phyloP scores from a whole-genome alignment of 441 rosid genomes.

The Biscutella laevigata region DNA sequence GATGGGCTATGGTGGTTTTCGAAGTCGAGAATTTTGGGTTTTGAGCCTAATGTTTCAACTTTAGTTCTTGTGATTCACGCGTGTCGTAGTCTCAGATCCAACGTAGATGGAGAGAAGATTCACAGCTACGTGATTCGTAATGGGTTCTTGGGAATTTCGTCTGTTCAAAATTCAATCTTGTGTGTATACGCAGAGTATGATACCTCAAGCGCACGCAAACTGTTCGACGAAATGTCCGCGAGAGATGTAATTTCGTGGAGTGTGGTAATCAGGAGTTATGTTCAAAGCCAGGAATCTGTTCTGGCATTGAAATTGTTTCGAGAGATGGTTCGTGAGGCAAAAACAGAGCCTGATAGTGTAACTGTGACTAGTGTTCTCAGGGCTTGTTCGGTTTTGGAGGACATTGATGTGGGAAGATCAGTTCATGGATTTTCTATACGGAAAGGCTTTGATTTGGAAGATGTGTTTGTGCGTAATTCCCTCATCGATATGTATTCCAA shows the following conservation, averaged over 20 bases:
- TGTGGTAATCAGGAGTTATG: constrained; percentile 40
- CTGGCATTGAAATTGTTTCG: constrained; percentile 30
- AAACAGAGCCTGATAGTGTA: constrained; percentile 34
- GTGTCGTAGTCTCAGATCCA: constrained; percentile 22
- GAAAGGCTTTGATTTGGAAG: constrained; percentile 32
- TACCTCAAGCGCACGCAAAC: constrained; percentile 21
- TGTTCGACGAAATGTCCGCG: constrained; percentile 51
- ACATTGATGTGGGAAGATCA: constrained; percentile 32
- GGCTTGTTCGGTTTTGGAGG: constrained; percentile 33
- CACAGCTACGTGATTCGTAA: constrained; percentile 43
- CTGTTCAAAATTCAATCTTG: constrained; percentile 53
- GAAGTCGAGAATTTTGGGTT: constrained; percentile 39
- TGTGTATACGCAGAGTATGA: constrained; percentile 29
- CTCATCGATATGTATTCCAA: constrained; percentile 51
- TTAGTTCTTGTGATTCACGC: constrained; percentile 49
- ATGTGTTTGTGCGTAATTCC: constrained; percentile 39
- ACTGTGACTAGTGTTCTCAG: constrained; percentile 42
- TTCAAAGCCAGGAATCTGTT: constrained; percentile 28
- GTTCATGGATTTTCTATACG: constrained; percentile 39
- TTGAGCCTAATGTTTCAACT: constrained; percentile 51
- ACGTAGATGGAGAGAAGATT: constrained; percentile 26
- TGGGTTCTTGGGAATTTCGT: constrained; percentile 33
- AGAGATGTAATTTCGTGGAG: constrained; percentile 57
- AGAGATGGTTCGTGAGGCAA: constrained; percentile 30
- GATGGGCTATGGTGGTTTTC: constrained; percentile 47